Evolutionary conservation across 495 filamentous ascomycete genomes (phyloP).

Genomic region (Daldinia grandis): DNA sequence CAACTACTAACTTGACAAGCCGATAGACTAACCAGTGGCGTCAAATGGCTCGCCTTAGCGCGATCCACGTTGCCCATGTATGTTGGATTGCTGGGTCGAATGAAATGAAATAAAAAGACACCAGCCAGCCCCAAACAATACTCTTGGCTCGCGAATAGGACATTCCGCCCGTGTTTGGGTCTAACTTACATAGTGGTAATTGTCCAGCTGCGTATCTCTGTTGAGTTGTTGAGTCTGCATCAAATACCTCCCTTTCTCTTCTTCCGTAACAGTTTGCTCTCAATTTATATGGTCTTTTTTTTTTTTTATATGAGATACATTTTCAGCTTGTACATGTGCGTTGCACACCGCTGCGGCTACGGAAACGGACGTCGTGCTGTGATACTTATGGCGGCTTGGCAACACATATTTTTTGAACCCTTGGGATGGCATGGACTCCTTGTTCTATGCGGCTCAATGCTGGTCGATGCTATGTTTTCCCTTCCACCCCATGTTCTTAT

Average conservation of each 20-base stretch:
- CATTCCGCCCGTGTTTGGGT: conserved; percentile 14
- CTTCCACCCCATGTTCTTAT: conserved; percentile 30
- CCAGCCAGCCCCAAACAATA: conserved; percentile 31
- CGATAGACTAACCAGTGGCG: conserved; percentile 30
- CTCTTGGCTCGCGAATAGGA: conserved; percentile 34
- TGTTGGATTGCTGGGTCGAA: conserved; percentile 24
- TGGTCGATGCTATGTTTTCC: conserved; percentile 21
- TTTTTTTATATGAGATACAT: not conserved
- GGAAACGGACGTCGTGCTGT: conserved; percentile 9
- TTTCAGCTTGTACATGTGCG: conserved; percentile 20
- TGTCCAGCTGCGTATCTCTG: conserved; percentile 13
- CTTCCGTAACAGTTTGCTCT: not conserved
- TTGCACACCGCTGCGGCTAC: conserved; percentile 27
- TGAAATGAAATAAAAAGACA: conserved; percentile 24
- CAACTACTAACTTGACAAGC: conserved; percentile 13
- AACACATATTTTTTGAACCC: conserved; percentile 23
- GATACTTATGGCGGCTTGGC: conserved; percentile 23
- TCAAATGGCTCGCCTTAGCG: conserved; percentile 37
- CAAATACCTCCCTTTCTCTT: not conserved
- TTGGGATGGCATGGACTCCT: conserved; percentile 28
- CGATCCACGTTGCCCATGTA: conserved; percentile 32
- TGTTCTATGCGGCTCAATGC: conserved; percentile 38
- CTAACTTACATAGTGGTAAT: conserved; percentile 14
- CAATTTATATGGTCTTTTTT: conserved; percentile 9
- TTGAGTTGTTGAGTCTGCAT: conserved; percentile 15